Percentiles rank a stretch among this genome's conserved stretches.
phyloP scores from a whole-genome alignment of 2,329 filamentous ascomycete species.

The Zelopaecilomyces penicillatus region DNA sequence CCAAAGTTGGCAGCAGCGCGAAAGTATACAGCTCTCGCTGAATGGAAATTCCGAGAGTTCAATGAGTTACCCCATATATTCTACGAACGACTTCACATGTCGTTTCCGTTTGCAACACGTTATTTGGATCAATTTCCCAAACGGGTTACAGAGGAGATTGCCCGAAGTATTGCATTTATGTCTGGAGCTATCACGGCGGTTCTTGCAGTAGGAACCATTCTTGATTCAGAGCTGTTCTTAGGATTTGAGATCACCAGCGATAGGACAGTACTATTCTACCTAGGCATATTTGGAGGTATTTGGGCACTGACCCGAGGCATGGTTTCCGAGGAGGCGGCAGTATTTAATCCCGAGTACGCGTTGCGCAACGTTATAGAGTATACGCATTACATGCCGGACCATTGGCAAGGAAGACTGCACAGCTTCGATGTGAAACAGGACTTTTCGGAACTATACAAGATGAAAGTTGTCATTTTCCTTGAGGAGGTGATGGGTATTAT shows the following conservation, averaged over 20 bases:
- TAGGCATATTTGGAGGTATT: slow-evolving; percentile 71
- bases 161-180: slow-evolving; percentile 79
- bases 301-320: slow-evolving; percentile 78
- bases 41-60: slow-evolving; percentile 98
- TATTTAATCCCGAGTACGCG: slow-evolving; percentile 88
- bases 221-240: slow-evolving; percentile 85
- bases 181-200: slow-evolving; percentile 80
- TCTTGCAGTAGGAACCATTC: slow-evolving; percentile 71
- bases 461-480: slow-evolving; percentile 83
- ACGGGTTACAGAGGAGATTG: slow-evolving; percentile 79
- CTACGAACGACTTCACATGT: slow-evolving; percentile 83
- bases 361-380: slow-evolving; percentile 84
- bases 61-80: slow-evolving; percentile 94
- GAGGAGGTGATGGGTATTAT: slow-evolving; percentile 91
- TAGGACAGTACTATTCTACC: slow-evolving; percentile 82
- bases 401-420: slow-evolving; percentile 86
- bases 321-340: slow-evolving; percentile 77
- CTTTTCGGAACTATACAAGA: slow-evolving; percentile 83
- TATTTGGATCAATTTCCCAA: slow-evolving; percentile 97
- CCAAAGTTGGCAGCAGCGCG: slow-evolving; percentile 73
- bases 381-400: slow-evolving; percentile 81
- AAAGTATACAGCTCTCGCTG: slow-evolving; percentile 84
- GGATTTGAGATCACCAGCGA: slow-evolving; percentile 86
- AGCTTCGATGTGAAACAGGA: slow-evolving; percentile 88
- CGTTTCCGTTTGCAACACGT: slow-evolving; percentile 81